phyloP scores from a whole-genome alignment of 768 basidiomycete species.

The Boletus rubropictus region DNA sequence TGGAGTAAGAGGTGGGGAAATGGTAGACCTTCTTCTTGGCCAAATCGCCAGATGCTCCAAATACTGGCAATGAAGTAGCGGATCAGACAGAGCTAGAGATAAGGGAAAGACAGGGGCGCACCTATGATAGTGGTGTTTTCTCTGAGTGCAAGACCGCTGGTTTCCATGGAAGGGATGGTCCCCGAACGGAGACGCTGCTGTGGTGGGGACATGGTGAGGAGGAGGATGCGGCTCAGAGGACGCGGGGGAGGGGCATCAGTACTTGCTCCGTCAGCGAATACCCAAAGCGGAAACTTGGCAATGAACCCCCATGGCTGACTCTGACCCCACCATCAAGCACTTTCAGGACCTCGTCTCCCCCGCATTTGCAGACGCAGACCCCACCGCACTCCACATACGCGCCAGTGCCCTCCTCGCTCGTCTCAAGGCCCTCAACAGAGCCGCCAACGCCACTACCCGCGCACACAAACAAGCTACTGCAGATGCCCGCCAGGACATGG shows the following conservation, averaged over 20 bases:
- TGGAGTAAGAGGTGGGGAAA: not conserved
- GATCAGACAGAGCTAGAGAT: conserved; percentile 9
- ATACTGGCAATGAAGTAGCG: conserved; percentile 44
- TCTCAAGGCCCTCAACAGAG: conserved; percentile 73
- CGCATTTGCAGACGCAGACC: conserved; percentile 40
- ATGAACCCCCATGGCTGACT: conserved; percentile 24
- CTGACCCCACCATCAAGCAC: conserved; percentile 51
- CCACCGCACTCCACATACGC: conserved; percentile 48
- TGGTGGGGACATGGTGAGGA: conserved; percentile 23
- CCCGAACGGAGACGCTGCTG: conserved; percentile 61
- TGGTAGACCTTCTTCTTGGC: conserved; percentile 92
- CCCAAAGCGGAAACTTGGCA: conserved; percentile 8
- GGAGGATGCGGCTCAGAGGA: not conserved
- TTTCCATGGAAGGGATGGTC: conserved; percentile 88
- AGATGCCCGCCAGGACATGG: conserved; percentile 82
- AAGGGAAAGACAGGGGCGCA: conserved; percentile 33
- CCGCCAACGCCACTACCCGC: conserved; percentile 66
- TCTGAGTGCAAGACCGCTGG: conserved; percentile 60
- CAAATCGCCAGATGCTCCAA: conserved; percentile 94
- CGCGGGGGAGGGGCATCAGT: not conserved
- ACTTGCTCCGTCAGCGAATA: conserved; percentile 7
- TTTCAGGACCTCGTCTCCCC: conserved; percentile 60
- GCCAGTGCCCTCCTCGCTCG: conserved; percentile 74
- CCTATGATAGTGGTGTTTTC: conserved; percentile 89
- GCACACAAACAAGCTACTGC: conserved; percentile 64